Conservation (phyloP, 495 filamentous ascomycete species). For the Aspergillus egyptiacus region DNA sequence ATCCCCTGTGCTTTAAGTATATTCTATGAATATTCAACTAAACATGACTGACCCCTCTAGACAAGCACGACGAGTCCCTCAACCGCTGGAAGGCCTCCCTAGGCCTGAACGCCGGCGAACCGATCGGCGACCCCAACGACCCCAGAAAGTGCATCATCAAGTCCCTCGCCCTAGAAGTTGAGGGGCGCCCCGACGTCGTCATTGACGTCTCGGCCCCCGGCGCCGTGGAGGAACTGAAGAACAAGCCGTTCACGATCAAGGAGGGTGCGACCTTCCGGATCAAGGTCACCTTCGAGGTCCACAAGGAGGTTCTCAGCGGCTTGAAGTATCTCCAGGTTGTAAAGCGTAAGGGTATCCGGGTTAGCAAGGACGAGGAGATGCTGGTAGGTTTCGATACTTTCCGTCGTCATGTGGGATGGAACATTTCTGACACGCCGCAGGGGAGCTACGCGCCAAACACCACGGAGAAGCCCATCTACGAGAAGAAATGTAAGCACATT, state of each 20-base stretch:
- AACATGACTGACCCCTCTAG: conserved; percentile 22
- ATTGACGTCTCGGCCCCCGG: conserved; percentile 68
- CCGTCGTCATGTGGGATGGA: neutral
- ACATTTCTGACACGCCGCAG: conserved; percentile 26
- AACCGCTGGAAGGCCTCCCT: conserved; percentile 96
- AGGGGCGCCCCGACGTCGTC: conserved; percentile 72
- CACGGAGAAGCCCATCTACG: conserved; percentile 70
- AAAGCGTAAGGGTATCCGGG: conserved; percentile 75
- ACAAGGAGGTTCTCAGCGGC: conserved; percentile 90
- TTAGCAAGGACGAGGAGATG: conserved; percentile 94
- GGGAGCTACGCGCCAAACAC: conserved; percentile 91
- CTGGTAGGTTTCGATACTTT: conserved; percentile 55
- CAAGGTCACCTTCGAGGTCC: conserved; percentile 87
- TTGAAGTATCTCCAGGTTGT: conserved; percentile 92
- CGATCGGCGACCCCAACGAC: conserved; percentile 64
- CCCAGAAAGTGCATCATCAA: conserved; percentile 83
- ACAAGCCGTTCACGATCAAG: conserved; percentile 94
- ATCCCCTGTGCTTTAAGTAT: neutral
- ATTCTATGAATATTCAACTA: neutral
- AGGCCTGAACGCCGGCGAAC: conserved; percentile 64
- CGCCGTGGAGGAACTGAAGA: conserved; percentile 65
- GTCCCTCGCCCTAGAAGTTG: conserved; percentile 74
- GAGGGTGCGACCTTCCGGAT: conserved; percentile 88
- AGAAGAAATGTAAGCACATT: conserved; percentile 76
- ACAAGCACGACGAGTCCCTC: conserved; percentile 81